Base-by-base conservation (phyloP, 495 filamentous ascomycete species). In the Aspergillus homomorphus region DNA sequence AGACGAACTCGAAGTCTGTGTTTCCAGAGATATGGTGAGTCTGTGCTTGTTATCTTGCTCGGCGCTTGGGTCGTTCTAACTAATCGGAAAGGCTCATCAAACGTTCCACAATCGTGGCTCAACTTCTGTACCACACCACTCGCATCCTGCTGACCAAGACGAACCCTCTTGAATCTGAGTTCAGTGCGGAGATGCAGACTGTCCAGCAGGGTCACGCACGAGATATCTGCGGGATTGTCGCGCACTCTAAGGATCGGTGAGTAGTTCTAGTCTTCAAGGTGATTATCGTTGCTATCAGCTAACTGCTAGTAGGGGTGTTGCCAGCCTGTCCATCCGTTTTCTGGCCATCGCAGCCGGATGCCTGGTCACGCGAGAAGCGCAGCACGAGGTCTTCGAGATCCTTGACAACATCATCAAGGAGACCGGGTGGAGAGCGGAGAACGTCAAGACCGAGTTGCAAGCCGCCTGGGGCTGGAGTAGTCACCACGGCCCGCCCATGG, bases 1-100 rank as follows among this genome's bases (percentile, higher is more conserved):
- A 88, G 62, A 87, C 87, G 3, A 78, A 74, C 26, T 77, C 80
- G 5, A 85, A 87, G 58, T 95, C 90, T 3, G 70, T 80, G 0
- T 98, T 98, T 65, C 93, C 94, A 10, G 86, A 93, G 62, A 84
- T 96, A 45, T 96, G 91, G 89, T 90, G 76, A 65, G 85, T 73
- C 8, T 45, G 45, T n/a, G 19, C 1, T 42, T n/a, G n/a, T n/a
- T n/a, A n/a, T n/a, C n/a, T n/a, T n/a, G n/a, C n/a, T 19, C 9
- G 16, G 0, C 21, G 43, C 42, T 19, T 57, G 9, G 18, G 14
- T 3, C 18, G 46, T 23, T 26, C 24, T 70, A 54, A 72, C 56
- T 38, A 12, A 52, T 22, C 43, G 45, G 15, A 26, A 24, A 91
- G 88, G 91, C 79, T 96, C 22, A 85, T 91, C 60, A 93, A 94